These are phyloP conservation scores for Boeremia exigua DNA, from an alignment of 2,329 filamentous ascomycete genomes.

Conservation along the genomic window DNA sequence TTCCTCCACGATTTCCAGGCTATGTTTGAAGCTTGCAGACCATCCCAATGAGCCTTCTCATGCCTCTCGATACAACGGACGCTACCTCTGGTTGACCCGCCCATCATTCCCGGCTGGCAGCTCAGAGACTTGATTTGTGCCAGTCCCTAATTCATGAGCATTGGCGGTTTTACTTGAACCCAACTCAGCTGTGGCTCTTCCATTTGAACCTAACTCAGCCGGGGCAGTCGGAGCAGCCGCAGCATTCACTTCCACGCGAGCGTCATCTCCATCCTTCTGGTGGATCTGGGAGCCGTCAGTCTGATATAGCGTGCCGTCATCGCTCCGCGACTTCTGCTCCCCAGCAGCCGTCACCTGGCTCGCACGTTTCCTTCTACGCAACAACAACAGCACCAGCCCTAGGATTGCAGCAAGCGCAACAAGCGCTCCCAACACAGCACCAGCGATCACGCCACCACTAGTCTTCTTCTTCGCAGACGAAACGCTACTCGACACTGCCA, in stretches of 20 bases:
- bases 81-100: neutral
- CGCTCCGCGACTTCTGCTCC: neutral
- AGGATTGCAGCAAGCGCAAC: slow-evolving; percentile 1
- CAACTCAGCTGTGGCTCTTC: neutral
- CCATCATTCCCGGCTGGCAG: neutral
- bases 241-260: neutral
- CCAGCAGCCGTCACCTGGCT: neutral
- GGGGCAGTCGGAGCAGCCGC: neutral
- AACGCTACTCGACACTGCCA: neutral
- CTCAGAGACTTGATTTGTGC: neutral
- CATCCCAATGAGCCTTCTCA: neutral
- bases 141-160: neutral
- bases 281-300: neutral
- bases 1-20: neutral
- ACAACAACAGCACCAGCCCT: neutral
- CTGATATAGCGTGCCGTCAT: neutral
- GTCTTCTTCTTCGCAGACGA: slow-evolving; percentile 1
- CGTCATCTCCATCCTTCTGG: neutral
- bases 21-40: neutral
- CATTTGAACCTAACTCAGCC: neutral
- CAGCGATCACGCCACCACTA: slow-evolving; percentile 2
- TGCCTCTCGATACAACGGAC: neutral
- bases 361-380: neutral
- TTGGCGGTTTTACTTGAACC: neutral
- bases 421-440: slow-evolving; percentile 5